Conservation (phyloP, 805 yeast species). For the Ogataea zsoltii region DNA sequence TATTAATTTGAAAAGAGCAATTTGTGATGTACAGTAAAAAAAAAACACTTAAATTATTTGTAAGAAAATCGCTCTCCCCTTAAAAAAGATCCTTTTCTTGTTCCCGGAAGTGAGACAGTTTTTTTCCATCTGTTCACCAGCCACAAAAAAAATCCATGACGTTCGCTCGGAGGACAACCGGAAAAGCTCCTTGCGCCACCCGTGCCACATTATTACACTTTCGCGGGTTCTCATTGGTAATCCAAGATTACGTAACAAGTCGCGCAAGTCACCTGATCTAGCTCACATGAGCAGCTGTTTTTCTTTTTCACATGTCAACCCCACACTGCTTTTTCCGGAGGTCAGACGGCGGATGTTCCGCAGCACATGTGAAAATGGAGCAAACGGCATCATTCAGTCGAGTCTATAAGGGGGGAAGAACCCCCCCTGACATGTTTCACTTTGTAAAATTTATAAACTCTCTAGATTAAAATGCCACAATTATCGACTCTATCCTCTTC, state of each 20-base stretch:
- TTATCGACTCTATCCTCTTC: background rate
- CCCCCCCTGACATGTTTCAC: no score
- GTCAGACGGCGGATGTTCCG: no score
- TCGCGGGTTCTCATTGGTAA: background rate
- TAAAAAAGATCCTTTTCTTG: background rate
- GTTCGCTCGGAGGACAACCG: conserved; percentile 5
- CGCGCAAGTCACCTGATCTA: background rate
- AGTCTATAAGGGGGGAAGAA: no score
- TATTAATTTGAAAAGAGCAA: no score
- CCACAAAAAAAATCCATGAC: conserved; percentile 2
- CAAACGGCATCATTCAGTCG: background rate
- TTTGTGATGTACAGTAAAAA: background rate
- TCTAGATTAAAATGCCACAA: background rate
- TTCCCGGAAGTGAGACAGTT: background rate
- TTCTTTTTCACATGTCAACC: background rate
- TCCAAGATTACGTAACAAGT: background rate
- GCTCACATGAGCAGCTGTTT: background rate
- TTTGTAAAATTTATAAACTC: no score
- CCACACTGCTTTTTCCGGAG: background rate
- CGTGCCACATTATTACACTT: conserved; percentile 2
- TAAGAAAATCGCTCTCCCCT: background rate
- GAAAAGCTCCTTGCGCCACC: conserved; percentile 3
- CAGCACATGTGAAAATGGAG: background rate
- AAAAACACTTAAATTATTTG: background rate
- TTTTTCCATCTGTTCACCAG: conserved; percentile 5